Percentiles rank a stretch among this genome's conserved stretches.
Evolutionary conservation across 2,329 filamentous ascomycete genomes (phyloP).

Genomic region (Penicillium palitans): DNA sequence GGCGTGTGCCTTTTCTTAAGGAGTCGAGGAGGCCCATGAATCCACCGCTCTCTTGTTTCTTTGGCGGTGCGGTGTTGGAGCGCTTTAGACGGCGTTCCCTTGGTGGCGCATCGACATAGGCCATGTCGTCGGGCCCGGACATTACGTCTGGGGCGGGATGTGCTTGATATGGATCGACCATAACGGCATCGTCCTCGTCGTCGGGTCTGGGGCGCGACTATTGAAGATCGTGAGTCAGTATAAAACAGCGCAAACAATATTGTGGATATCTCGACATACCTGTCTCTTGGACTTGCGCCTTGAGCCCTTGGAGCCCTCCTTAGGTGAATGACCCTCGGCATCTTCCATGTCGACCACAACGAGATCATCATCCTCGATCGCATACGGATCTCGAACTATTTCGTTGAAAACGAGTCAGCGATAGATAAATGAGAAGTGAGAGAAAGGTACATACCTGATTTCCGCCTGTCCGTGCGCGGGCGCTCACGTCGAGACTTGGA

Average conservation of each 20-base stretch:
- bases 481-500: slow-evolving; percentile 48
- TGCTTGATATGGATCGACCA: slow-evolving; percentile 53
- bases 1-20: slow-evolving; percentile 34
- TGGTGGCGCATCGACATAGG: slow-evolving; percentile 52
- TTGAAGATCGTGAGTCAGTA: neutral
- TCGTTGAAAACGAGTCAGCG: neutral
- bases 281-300: slow-evolving; percentile 41
- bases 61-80: slow-evolving; percentile 61
- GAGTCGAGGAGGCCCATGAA: slow-evolving; percentile 65
- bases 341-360: slow-evolving; percentile 58
- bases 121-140: slow-evolving; percentile 52
- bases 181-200: slow-evolving; percentile 54
- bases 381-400: slow-evolving; percentile 58
- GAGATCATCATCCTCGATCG: slow-evolving; percentile 64
- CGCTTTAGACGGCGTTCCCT: slow-evolving; percentile 58
- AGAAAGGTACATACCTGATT: slow-evolving; percentile 31
- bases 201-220: slow-evolving; percentile 38
- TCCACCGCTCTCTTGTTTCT: slow-evolving; percentile 57
- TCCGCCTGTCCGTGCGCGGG: slow-evolving; percentile 55
- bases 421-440: neutral
- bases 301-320: slow-evolving; percentile 36
- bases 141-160: slow-evolving; percentile 48
- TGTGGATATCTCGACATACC: slow-evolving; percentile 26
- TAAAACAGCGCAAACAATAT: neutral
- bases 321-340: slow-evolving; percentile 33